A percentile compares a stretch with the other conserved stretches of the same genome.
phyloP scores from a whole-genome alignment of 768 basidiomycete genomes.

The Hericium coralloides region DNA sequence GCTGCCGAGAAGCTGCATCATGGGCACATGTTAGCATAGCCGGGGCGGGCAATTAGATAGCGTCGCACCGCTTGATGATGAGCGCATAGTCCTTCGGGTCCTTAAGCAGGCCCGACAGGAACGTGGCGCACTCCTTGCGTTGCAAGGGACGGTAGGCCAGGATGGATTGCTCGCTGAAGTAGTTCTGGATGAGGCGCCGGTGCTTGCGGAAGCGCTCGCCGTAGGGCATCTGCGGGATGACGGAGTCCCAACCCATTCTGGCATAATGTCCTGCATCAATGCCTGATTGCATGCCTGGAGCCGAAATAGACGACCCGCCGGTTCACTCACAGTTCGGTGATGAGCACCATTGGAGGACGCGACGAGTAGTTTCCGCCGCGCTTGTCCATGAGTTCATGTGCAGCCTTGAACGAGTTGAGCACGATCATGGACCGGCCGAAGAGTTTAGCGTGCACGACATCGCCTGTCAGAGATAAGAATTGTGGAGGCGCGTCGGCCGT shows the following conservation, averaged over 20 bases:
- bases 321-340: slow-evolving; percentile 18
- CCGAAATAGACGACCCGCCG: not conserved
- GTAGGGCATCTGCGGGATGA: slow-evolving; percentile 15
- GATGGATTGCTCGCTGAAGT: slow-evolving; percentile 13
- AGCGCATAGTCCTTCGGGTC: not conserved
- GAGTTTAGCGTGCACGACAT: slow-evolving; percentile 23
- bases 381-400: slow-evolving; percentile 26
- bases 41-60: not conserved
- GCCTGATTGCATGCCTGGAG: not conserved
- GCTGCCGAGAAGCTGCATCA: not conserved
- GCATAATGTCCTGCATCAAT: not conserved
- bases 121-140: slow-evolving; percentile 13
- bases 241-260: slow-evolving; percentile 15
- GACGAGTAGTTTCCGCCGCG: slow-evolving; percentile 24
- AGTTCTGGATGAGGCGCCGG: slow-evolving; percentile 20
- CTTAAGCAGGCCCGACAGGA: not conserved
- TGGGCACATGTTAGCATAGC: not conserved
- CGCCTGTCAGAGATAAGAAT: slow-evolving; percentile 16
- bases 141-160: slow-evolving; percentile 16
- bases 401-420: slow-evolving; percentile 23
- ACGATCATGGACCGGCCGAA: slow-evolving; percentile 23
- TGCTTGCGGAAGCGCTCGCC: slow-evolving; percentile 22
- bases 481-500: not conserved
- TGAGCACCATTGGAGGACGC: slow-evolving; percentile 21
- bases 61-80: not conserved